Evolutionary conservation across 2,329 filamentous ascomycete species (phyloP), one percentile per base, ranked within the genome.

Genomic region (Xylaria digitata): DNA sequence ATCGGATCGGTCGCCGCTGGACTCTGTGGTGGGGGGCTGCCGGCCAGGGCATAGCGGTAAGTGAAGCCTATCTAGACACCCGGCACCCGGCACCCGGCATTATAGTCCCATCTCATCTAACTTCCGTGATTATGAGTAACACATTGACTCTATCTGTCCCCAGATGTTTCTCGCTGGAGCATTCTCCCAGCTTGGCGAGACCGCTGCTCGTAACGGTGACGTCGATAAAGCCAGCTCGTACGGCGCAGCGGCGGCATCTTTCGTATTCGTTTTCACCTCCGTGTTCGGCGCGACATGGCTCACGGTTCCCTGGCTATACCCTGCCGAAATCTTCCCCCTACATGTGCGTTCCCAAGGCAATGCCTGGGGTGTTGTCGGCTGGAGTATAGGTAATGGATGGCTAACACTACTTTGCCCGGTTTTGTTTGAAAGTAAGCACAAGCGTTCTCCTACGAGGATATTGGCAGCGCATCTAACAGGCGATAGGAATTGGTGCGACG

Each of bases 361-460:
- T 67, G 90, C 91, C 0, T 93, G 88, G 85, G 90, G 91, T 21
- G 90, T 93, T 0, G 86, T 92, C 0, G 91, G 91, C 0, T 94
- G 91, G 91, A 87, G 84, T 15, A 92, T 93, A 57, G 91, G 91
- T 0, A 92, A 92, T 70, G 90, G 90, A 17, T 91, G 89, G 88
- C 66, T 77, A 46, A 77, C 67, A 23, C 60, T 71, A 52, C 49
- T 73, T 37, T 74, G 75, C 63, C 63, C 72, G 13, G 68, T 72
- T 54, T 54, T 75, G 64, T 82, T 77, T 75, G 40, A 70, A 4
- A 72, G 74, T 75, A 72, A 65, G 73, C 72, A 54, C 3, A 7
- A 1, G n/a, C n/a, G n/a, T 21, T 23, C 15, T n/a, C 7, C 13
- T 5, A 30, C 32, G 13, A 15, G 17, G 6, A 11, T 34, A 2